Base-by-base conservation (phyloP, 2,329 filamentous ascomycete genomes). In the Ramularia endophylla region DNA sequence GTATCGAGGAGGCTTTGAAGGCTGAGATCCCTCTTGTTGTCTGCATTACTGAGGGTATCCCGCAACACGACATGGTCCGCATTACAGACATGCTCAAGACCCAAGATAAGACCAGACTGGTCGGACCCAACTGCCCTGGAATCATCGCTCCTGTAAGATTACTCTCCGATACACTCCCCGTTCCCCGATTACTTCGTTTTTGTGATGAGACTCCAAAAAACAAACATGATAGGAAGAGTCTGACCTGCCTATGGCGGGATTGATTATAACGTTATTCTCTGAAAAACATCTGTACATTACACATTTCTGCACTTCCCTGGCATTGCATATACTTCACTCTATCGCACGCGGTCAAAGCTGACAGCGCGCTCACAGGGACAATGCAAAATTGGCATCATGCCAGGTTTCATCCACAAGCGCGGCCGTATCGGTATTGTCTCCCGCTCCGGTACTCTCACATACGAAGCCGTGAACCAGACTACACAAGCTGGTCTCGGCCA, bases 381-480 rank as follows among this genome's bases (percentile, higher is more conserved):
- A 80, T 98, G 92, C 81, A 98, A 98, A 77, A 97, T 98, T 64
- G 92, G 92, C 65, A 98, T 98, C 74, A 97, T 98, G 92, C 87
- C 92, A 53, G 92, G 92, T 61, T 95, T 97, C 78, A 97, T 98
- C 74, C 92, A 98, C 82, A 97, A 97, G 81, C 87, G 89, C 70
- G 92, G 92, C 60, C 89, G 92, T 68, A 89, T 98, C 65, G 92
- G 92, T 64, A 97, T 98, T 68, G 92, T 98, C 70, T 95, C 89
- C 59, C 86, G 92, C 61, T 97, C 92, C 63, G 92, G 92, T 63
- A 98, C 92, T 57, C 82, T 98, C 52, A 98, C 92, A 64, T 98
- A 98, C 76, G 92, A 98, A 76, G 92, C 92, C 64, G 92, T 98
- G 72, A 97, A 97, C 80, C 92, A 98, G 75, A 98, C 92, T 62